Base-by-base conservation (phyloP, 176 grass and related monocot species). In the Musa itinerans region DNA sequence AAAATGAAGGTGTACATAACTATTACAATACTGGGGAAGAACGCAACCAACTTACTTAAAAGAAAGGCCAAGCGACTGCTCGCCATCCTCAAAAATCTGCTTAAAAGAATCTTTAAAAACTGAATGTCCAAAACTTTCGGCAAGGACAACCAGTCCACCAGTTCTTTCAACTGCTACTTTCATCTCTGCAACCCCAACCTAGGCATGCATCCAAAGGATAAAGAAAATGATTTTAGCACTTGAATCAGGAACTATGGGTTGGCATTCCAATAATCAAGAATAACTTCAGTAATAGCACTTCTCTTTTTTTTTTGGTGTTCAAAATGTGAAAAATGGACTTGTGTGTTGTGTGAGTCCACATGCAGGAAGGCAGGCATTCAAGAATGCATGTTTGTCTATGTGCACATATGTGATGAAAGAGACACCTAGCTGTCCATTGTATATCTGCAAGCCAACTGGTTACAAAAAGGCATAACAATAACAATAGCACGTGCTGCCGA, bases 51-150 rank as follows among this genome's bases (percentile, higher is more conserved):
- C 90, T 83, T 82, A 99, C 95, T 99, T 99, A 78, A 94, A 94
- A 84, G 95, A 91, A 83, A 99, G 95, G 19, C 88, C 88, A 54
- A 99, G 81, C 72, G 90, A 90, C 63, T 92, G 86, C 76, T 99
- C 82, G 8, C 88, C 90, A 77, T 83, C 88, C 80, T 94, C 90
- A 54, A 94, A 99, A 77, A 99, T 92, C 64, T 83, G 78, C 69
- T 94, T 94, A 85, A 99, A 99, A 67, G 95, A 99, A 80, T 99
- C 90, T 83, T 91, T 99, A 64, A 99, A 99, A 73, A 99, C 95
- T 0, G 95, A 54, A 79, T 99, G 95, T 22, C 95, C 95, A 86
- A 94, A 99, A 87, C 95, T 99, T 86, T 99, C 95, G 78, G 95
- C 90, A 43, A 99, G 82, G 72, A 99, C 90, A 76, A 99, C 95